A percentile compares a stretch with the other conserved stretches of the same genome.
Conservation (phyloP, 208 protist genomes). For the Wallacemonas sp. region DNA sequence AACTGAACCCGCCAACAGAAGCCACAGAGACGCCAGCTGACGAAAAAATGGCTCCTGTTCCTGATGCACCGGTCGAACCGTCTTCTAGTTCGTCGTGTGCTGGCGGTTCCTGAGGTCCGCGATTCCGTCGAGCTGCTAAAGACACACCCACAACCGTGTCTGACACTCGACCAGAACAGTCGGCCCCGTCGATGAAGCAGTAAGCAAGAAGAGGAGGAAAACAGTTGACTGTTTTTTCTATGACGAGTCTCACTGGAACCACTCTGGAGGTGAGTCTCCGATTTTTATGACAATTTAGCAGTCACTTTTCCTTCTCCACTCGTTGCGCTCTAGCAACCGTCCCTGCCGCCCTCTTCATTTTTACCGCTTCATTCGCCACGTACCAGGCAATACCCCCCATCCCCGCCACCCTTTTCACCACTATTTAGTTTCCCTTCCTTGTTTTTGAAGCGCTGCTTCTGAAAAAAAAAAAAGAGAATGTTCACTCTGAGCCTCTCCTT, state of each 20-base stretch:
- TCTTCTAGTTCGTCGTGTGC: slow-evolving; percentile 17
- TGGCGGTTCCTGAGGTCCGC: slow-evolving; percentile 32
- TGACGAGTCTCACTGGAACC: slow-evolving; percentile 7
- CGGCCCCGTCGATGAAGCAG: neutral
- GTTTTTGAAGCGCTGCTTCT: too few relatives aligned
- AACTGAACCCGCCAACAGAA: slow-evolving; percentile 1
- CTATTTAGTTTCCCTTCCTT: too few relatives aligned
- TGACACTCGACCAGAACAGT: neutral
- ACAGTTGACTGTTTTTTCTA: neutral
- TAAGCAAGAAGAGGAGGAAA: too few relatives aligned
- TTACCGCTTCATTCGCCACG: too few relatives aligned
- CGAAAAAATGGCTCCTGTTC: neutral
- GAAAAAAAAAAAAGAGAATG: too few relatives aligned
- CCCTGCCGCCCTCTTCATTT: too few relatives aligned
- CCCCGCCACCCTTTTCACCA: too few relatives aligned
- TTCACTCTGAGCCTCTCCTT: too few relatives aligned
- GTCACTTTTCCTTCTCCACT: too few relatives aligned
- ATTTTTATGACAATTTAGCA: too few relatives aligned
- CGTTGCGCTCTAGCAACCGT: too few relatives aligned
- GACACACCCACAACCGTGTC: neutral
- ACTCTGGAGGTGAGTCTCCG: neutral
- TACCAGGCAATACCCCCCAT: too few relatives aligned
- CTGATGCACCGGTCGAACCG: neutral
- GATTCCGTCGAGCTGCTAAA: slow-evolving; percentile 13
- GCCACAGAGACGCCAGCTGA: neutral